Percentiles rank a stretch among this genome's conserved stretches.
phyloP scores from a whole-genome alignment of 768 basidiomycete species.

The Leccinum arenicola region DNA sequence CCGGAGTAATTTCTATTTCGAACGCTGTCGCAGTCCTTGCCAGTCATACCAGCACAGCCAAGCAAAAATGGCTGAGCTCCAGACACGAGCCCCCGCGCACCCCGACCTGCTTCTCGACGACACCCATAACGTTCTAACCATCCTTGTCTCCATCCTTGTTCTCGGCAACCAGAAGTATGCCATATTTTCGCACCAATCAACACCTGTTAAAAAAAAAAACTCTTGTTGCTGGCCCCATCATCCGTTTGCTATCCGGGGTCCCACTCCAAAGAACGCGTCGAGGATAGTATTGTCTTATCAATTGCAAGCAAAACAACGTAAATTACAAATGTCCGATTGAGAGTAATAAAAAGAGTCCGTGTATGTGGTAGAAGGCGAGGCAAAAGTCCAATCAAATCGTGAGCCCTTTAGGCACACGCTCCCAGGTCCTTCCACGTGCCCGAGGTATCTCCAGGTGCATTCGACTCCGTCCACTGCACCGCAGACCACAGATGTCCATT shows the following conservation, averaged over 20 bases:
- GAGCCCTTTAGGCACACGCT: slow-evolving; percentile 13
- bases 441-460: slow-evolving; percentile 24
- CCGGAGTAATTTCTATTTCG: slow-evolving; percentile 9
- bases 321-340: not conserved
- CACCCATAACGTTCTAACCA: not conserved
- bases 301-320: not conserved
- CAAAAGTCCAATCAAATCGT: not conserved
- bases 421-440: slow-evolving; percentile 26
- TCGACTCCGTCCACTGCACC: slow-evolving; percentile 23
- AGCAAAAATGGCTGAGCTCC: slow-evolving; percentile 5
- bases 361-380: not conserved
- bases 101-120: not conserved
- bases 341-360: not conserved
- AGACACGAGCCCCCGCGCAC: slow-evolving; percentile 20
- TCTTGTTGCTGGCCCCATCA: not conserved
- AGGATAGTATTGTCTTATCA: not conserved
- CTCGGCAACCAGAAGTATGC: not conserved
- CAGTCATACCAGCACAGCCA: slow-evolving; percentile 14
- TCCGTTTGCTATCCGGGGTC: not conserved
- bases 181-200: slow-evolving; percentile 1
- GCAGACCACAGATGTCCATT: slow-evolving; percentile 21
- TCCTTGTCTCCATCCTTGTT: slow-evolving; percentile 1
- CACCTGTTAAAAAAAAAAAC: not conserved
- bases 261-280: not conserved
- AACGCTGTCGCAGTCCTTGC: not conserved